Base-by-base conservation (phyloP, 2,329 filamentous ascomycete species). In the Aspergillus candidus region DNA sequence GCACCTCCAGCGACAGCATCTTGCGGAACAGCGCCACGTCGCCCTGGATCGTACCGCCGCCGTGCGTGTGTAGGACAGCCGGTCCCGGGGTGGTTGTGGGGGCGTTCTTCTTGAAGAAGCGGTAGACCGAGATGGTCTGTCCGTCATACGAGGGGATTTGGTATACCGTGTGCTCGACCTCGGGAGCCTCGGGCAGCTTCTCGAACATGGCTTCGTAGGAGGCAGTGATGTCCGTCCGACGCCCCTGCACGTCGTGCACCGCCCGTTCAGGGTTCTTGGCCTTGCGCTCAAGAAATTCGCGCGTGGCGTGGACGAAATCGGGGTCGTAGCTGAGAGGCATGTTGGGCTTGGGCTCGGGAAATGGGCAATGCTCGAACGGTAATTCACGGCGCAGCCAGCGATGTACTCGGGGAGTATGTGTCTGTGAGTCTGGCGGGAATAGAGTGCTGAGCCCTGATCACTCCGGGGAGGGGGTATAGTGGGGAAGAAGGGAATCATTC, bases 11-110 rank as follows among this genome's bases (percentile, higher is more conserved):
- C 3, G 43, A 34, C 15, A 57, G 41, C n/a, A 15, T 35, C 7
- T 45, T 44, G 11, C 15, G 40, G 38, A 52, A 55, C 13, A 49
- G 33, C 1, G 33, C 27, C n/a, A 54, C 51, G 13, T 44, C 38
- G 8, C 54, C 54, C 6, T 49, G 32, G 37, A 60, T 53, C 40
- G 46, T 57, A 4, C 58, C 59, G 12, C 58, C 58, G 22, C 55
- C 58, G 34, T 63, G 59, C 13, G 46, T 36, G 33, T 58, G 54
- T 4, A 61, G 39, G n/a, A 61, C 40, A 2, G 55, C 49, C 5
- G 52, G 46, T 2, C 43, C 48, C 11, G 41, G 45, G 3, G 40
- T 40, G 4, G 38, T 38, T n/a, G 32, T 35, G 10, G 41, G 33
- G 12, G 34, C 22, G 11, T 13, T 35, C 30, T 47, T 47, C 27